Percentiles rank a stretch among this genome's conserved stretches.
Conservation (phyloP, 2,329 filamentous ascomycete species). For the Cladosporium velox region DNA sequence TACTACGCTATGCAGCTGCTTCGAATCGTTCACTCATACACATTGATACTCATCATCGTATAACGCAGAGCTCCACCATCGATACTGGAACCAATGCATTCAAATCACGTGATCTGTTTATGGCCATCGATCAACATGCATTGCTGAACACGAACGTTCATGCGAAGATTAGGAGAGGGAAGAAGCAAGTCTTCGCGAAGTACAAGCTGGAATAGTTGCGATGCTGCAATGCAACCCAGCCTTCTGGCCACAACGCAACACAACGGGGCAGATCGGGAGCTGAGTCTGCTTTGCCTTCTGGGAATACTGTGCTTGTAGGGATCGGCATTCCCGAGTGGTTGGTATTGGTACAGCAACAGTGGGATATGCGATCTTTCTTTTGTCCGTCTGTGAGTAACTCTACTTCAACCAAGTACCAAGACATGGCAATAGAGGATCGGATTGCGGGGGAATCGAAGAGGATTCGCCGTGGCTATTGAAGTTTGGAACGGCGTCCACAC, state of each 20-base stretch:
- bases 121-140: neutral
- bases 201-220: slow-evolving; percentile 2
- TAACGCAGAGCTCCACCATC: neutral
- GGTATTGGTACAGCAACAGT: neutral
- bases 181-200: neutral
- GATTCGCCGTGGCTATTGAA: neutral
- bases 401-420: neutral
- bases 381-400: neutral
- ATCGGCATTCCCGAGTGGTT: neutral
- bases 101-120: neutral
- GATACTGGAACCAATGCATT: neutral
- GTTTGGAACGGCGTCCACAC: neutral
- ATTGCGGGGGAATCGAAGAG: neutral
- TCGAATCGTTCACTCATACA: neutral
- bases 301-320: neutral
- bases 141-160: neutral
- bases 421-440: neutral
- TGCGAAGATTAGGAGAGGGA: neutral
- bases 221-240: slow-evolving; percentile 10
- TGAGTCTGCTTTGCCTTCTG: neutral
- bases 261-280: neutral
- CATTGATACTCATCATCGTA: neutral
- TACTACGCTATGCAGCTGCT: neutral
- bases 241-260: neutral
- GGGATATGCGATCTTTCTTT: neutral